Conservation (phyloP, 768 basidiomycete species). For the Lactarius akahatsu region DNA sequence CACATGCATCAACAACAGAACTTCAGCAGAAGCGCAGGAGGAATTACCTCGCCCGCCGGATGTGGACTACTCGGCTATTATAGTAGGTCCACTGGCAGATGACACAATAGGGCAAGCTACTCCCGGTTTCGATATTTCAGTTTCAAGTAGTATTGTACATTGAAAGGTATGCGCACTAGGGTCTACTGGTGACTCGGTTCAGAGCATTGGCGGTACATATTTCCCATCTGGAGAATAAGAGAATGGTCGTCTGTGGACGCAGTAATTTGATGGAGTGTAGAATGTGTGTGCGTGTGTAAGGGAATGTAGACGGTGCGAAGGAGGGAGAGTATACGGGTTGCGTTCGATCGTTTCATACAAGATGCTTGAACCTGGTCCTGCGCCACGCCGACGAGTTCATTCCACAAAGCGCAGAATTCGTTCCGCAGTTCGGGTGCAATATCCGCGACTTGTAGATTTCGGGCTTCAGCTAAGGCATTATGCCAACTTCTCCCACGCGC, state of each 20-base stretch:
- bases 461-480: background rate
- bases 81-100: too few relatives aligned
- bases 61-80: too few relatives aligned
- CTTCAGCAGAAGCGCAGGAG: too few relatives aligned
- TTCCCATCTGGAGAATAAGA: background rate
- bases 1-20: too few relatives aligned
- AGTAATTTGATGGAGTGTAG: background rate
- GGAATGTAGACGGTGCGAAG: background rate
- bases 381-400: constrained; percentile 1
- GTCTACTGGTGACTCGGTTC: background rate
- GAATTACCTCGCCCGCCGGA: too few relatives aligned
- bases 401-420: constrained; percentile 21
- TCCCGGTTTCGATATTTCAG: too few relatives aligned
- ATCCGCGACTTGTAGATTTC: background rate
- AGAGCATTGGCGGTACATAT: background rate
- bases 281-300: constrained; percentile 6
- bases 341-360: background rate
- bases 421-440: background rate
- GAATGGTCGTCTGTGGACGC: background rate
- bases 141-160: too few relatives aligned
- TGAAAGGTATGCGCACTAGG: too few relatives aligned
- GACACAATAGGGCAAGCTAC: too few relatives aligned
- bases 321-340: constrained; percentile 13
- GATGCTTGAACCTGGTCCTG: background rate
- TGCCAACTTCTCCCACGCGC: background rate